Percentiles rank a stretch among this genome's conserved stretches.
phyloP scores from a whole-genome alignment of 108 stramenopile species.

The Nitzschia sp. region DNA sequence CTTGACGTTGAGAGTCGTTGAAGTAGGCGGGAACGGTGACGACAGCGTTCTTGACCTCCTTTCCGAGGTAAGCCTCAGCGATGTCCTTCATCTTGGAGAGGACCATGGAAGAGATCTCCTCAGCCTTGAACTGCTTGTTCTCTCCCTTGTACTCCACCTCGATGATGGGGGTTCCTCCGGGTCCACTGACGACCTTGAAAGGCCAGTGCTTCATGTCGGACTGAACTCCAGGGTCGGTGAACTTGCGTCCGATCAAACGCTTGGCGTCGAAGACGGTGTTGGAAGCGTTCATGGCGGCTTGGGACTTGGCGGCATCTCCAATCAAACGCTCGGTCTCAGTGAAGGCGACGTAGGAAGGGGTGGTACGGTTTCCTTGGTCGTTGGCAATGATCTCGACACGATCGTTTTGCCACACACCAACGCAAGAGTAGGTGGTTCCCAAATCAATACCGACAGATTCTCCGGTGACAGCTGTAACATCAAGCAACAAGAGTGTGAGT shows the following conservation, averaged over 20 bases:
- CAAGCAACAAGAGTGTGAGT: not conserved
- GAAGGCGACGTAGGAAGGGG: slow-evolving; percentile 99
- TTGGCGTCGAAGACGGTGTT: slow-evolving; percentile 99
- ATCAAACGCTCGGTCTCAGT: slow-evolving; percentile 98
- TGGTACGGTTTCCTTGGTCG: slow-evolving; percentile 99
- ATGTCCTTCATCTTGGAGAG: slow-evolving; percentile 98
- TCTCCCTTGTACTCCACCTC: slow-evolving; percentile 98
- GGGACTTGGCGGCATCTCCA: slow-evolving; percentile 93
- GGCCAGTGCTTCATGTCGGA: slow-evolving; percentile 99
- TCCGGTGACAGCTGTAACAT: slow-evolving; percentile 52
- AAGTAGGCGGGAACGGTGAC: slow-evolving; percentile 99
- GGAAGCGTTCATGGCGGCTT: slow-evolving; percentile 96
- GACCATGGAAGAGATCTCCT: slow-evolving; percentile 99
- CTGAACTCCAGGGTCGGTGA: slow-evolving; percentile 90
- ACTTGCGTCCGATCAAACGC: slow-evolving; percentile 97
- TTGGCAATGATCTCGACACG: slow-evolving; percentile 99
- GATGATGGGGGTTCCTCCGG: slow-evolving; percentile 94
- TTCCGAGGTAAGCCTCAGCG: slow-evolving; percentile 98
- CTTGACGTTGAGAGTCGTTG: slow-evolving; percentile 99
- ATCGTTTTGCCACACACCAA: slow-evolving; percentile 99
- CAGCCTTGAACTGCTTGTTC: slow-evolving; percentile 95
- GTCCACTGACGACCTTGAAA: slow-evolving; percentile 89
- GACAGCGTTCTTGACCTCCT: slow-evolving; percentile 99
- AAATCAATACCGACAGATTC: slow-evolving; percentile 91
- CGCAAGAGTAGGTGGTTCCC: slow-evolving; percentile 97